Conservation (phyloP, 1,139 yeast species). For the Entelexis paramagnoliae region DNA sequence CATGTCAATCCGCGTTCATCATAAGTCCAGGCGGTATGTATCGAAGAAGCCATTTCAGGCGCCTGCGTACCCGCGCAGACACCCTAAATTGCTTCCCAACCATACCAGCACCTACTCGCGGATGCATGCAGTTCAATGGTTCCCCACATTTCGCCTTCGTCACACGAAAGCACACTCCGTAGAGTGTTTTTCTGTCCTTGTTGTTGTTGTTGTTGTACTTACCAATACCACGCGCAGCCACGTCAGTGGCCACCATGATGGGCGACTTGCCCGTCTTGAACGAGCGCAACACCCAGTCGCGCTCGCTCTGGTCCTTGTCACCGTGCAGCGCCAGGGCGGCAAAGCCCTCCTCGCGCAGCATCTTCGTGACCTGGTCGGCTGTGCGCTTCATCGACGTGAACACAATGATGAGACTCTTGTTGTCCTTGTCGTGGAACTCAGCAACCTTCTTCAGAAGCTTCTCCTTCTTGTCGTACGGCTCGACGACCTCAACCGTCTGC, state of each 20-base stretch:
- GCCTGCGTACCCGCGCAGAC: slow-evolving; percentile 18
- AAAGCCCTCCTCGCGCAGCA: slow-evolving; percentile 94
- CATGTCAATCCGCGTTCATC: slow-evolving; percentile 8
- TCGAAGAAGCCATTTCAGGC: slow-evolving; percentile 18
- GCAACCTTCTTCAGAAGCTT: slow-evolving; percentile 76
- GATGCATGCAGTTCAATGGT: slow-evolving; percentile 38
- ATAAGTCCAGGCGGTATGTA: slow-evolving; percentile 10
- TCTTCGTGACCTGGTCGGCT: slow-evolving; percentile 90
- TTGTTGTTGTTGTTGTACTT: slow-evolving; percentile 15
- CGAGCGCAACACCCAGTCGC: slow-evolving; percentile 96
- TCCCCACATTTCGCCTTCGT: neutral
- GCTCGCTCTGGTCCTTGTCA: slow-evolving; percentile 94
- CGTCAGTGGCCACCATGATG: slow-evolving; percentile 98
- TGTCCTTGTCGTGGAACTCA: slow-evolving; percentile 60
- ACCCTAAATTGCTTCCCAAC: slow-evolving; percentile 19
- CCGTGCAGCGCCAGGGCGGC: slow-evolving; percentile 99
- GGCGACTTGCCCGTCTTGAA: slow-evolving; percentile 89
- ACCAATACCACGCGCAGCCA: slow-evolving; percentile 98
- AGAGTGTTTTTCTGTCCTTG: neutral
- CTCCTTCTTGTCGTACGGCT: slow-evolving; percentile 91
- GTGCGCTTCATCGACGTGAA: slow-evolving; percentile 95
- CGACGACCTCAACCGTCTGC: slow-evolving; percentile 82
- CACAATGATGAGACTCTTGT: slow-evolving; percentile 66
- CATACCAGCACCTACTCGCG: slow-evolving; percentile 32
- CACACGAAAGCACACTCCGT: neutral